These are phyloP conservation scores for Pinus albicaulis DNA, from an alignment of 75 land plant species.

Conservation along the genomic window DNA sequence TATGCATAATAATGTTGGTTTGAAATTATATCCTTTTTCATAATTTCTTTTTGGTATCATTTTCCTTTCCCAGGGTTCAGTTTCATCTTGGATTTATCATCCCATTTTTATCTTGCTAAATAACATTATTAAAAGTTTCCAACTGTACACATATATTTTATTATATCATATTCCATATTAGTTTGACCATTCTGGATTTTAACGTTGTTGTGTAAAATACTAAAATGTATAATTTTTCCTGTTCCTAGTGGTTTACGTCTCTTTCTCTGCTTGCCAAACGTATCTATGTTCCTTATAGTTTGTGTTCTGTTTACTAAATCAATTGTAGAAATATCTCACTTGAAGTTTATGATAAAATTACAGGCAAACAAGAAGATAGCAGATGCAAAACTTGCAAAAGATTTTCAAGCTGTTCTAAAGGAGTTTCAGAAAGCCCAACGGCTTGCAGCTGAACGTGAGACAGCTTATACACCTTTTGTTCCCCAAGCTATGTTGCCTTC, in stretches of 20 bases:
- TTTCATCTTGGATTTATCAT: too few species aligned
- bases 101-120: too few species aligned
- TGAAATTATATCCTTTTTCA: not conserved
- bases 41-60: not conserved
- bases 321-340: constrained; percentile 1
- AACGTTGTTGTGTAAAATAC: too few species aligned
- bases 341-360: constrained; percentile 5
- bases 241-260: not conserved
- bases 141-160: too few species aligned
- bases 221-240: not conserved
- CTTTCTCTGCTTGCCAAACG: not conserved
- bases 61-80: too few species aligned
- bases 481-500: constrained; percentile 53
- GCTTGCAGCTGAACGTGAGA: constrained; percentile 80
- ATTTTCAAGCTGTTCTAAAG: constrained; percentile 79
- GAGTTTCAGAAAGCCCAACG: constrained; percentile 84
- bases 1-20: too few species aligned
- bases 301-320: not conserved
- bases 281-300: not conserved
- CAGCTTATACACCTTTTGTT: constrained; percentile 72
- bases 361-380: constrained; percentile 74
- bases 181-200: too few species aligned
- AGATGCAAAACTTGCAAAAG: constrained; percentile 95
- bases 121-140: too few species aligned
- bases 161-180: too few species aligned